A percentile compares a stretch with the other conserved stretches of the same genome.
Evolutionary conservation across 495 filamentous ascomycete genomes (phyloP).

Genomic region (Sordaria brevicollis): DNA sequence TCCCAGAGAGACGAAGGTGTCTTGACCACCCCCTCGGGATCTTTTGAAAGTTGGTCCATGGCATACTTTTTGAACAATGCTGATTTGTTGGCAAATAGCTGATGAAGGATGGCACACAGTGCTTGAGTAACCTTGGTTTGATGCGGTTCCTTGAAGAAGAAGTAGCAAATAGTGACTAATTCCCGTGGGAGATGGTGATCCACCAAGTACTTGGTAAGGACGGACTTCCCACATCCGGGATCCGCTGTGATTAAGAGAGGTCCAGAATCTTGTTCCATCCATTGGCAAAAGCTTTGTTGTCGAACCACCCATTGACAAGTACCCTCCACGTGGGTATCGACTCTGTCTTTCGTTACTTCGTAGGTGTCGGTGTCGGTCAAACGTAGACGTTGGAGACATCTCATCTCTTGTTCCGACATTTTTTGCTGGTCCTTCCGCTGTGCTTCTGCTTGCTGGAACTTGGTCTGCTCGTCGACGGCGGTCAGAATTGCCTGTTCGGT

Average conservation of each 20-base stretch:
- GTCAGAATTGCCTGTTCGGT: background rate
- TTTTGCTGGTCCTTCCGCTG: background rate
- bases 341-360: background rate
- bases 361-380: background rate
- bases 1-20: constrained; percentile 32
- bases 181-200: constrained; percentile 21
- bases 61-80: constrained; percentile 22
- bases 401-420: background rate
- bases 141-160: constrained; percentile 50
- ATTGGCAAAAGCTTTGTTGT: constrained; percentile 23
- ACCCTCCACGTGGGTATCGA: constrained; percentile 1
- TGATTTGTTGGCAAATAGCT: constrained; percentile 29
- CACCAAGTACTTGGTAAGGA: constrained; percentile 34
- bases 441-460: background rate
- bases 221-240: constrained; percentile 48
- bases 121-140: constrained; percentile 31
- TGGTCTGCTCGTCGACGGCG: background rate
- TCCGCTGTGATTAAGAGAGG: constrained; percentile 42
- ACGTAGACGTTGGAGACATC: background rate
- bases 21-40: constrained; percentile 13
- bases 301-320: constrained; percentile 35
- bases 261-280: constrained; percentile 15
- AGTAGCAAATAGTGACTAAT: constrained; percentile 32
- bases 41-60: constrained; percentile 12
- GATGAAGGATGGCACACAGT: constrained; percentile 36